These are phyloP conservation scores for Irpex rosettiformis DNA, from an alignment of 1,284 basidiomycete genomes.

Conservation along the genomic window DNA sequence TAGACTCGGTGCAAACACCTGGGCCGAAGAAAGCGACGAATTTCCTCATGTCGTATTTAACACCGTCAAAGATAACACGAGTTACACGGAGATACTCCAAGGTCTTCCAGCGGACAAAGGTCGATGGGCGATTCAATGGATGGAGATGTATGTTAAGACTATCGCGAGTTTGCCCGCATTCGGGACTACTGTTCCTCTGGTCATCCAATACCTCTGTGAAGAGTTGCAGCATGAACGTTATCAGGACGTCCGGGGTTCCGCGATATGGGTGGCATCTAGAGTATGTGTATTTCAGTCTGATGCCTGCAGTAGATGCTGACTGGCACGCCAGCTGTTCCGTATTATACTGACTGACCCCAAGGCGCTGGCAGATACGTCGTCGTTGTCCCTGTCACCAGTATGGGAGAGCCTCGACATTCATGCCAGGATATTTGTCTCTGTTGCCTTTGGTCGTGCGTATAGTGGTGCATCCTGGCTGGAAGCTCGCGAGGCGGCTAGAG, in stretches of 20 bases:
- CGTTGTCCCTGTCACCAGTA: slow-evolving; percentile 31
- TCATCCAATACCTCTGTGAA: slow-evolving; percentile 70
- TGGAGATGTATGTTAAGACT: slow-evolving; percentile 44
- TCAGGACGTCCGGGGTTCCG: slow-evolving; percentile 48
- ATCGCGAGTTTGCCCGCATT: slow-evolving; percentile 51
- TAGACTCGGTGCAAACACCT: slow-evolving; percentile 51
- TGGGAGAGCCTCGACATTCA: slow-evolving; percentile 52
- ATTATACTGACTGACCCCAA: slow-evolving; percentile 15
- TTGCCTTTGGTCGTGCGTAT: slow-evolving; percentile 54
- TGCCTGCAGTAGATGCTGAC: neutral
- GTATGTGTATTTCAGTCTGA: slow-evolving; percentile 40
- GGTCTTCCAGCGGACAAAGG: slow-evolving; percentile 22
- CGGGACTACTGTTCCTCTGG: slow-evolving; percentile 64
- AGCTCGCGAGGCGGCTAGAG: slow-evolving; percentile 43
- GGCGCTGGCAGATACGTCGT: slow-evolving; percentile 26
- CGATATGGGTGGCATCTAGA: slow-evolving; percentile 55
- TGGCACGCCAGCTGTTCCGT: slow-evolving; percentile 18
- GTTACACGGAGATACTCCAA: slow-evolving; percentile 51
- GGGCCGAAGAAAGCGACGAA: slow-evolving; percentile 63
- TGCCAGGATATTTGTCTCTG: slow-evolving; percentile 49
- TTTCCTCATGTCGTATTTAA: slow-evolving; percentile 77
- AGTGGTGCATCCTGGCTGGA: slow-evolving; percentile 45
- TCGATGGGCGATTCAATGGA: slow-evolving; percentile 27
- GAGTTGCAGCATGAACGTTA: slow-evolving; percentile 77
- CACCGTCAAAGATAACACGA: slow-evolving; percentile 75